Percentiles rank a stretch among this genome's conserved stretches.
Evolutionary conservation across 768 basidiomycete genomes (phyloP).

Genomic region (Rhodotorula babjevae): DNA sequence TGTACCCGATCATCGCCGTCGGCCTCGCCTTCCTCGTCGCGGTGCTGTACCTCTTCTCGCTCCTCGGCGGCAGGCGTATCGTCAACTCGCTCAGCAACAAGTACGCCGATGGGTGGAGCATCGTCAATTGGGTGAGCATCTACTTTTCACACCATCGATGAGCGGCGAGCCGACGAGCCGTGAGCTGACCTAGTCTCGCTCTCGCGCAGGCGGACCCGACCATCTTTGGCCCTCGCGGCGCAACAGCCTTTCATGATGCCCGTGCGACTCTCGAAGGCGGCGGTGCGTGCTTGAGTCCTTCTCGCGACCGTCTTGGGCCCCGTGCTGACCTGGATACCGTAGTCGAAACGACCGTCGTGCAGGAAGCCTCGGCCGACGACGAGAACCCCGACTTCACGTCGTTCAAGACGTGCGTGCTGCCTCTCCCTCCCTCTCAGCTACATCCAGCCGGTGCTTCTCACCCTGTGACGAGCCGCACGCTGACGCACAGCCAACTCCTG

Average conservation of each 20-base stretch:
- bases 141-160: too few species aligned
- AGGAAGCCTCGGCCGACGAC: background rate
- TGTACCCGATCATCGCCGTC: slow-evolving; percentile 8
- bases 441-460: too few species aligned
- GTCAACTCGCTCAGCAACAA: background rate
- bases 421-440: background rate
- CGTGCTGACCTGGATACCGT: too few species aligned
- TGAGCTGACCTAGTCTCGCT: background rate
- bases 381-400: slow-evolving; percentile 10
- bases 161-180: too few species aligned
- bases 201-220: slow-evolving; percentile 9
- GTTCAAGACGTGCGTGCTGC: slow-evolving; percentile 16
- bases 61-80: background rate
- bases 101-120: slow-evolving; percentile 7
- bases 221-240: slow-evolving; percentile 1
- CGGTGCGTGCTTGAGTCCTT: too few species aligned
- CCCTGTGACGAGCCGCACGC: background rate
- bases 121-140: slow-evolving; percentile 23
- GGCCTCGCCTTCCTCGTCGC: background rate
- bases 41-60: slow-evolving; percentile 1
- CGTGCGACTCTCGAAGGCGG: background rate
- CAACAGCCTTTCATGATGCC: slow-evolving; percentile 3
- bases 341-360: slow-evolving; percentile 8
- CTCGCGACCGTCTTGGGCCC: too few species aligned
- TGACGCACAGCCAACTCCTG: background rate